These are phyloP conservation scores for Colletotrichum musae DNA, from an alignment of 2,329 filamentous ascomycete species.

Conservation along the genomic window DNA sequence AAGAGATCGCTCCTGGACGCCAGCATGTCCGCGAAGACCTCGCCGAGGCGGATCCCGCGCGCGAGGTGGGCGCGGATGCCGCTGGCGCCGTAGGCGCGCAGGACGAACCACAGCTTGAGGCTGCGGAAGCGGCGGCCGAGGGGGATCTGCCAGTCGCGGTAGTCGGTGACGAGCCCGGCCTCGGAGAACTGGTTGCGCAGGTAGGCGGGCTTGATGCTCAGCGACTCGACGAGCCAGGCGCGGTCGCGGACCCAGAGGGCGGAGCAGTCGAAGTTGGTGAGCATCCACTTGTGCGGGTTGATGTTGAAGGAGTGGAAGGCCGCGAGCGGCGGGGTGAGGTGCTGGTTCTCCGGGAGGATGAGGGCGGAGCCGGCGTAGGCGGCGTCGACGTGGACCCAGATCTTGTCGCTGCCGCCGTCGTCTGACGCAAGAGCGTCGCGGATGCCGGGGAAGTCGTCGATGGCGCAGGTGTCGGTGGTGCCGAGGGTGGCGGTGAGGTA, in stretches of 20 bases:
- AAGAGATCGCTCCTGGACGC: slow-evolving; percentile 77
- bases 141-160: slow-evolving; percentile 97
- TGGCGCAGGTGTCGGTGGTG: slow-evolving; percentile 88
- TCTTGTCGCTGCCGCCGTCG: slow-evolving; percentile 56
- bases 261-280: slow-evolving; percentile 91
- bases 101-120: slow-evolving; percentile 95
- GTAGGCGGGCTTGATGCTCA: slow-evolving; percentile 86
- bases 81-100: slow-evolving; percentile 83
- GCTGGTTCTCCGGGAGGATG: slow-evolving; percentile 84
- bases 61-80: slow-evolving; percentile 83
- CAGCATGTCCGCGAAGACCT: slow-evolving; percentile 76
- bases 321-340: slow-evolving; percentile 72
- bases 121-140: slow-evolving; percentile 90
- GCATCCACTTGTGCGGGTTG: slow-evolving; percentile 98
- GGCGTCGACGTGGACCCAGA: slow-evolving; percentile 96
- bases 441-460: slow-evolving; percentile 85
- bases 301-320: slow-evolving; percentile 91
- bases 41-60: slow-evolving; percentile 77
- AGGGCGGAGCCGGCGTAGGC: slow-evolving; percentile 92
- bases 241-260: slow-evolving; percentile 85
- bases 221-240: slow-evolving; percentile 81
- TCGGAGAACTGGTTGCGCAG: slow-evolving; percentile 86
- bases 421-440: slow-evolving; percentile 57
- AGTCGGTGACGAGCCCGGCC: slow-evolving; percentile 89
- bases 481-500: slow-evolving; percentile 88